These are phyloP conservation scores for Daucus carota DNA, from an alignment of 129 eudicot genomes.

Conservation along the genomic window DNA sequence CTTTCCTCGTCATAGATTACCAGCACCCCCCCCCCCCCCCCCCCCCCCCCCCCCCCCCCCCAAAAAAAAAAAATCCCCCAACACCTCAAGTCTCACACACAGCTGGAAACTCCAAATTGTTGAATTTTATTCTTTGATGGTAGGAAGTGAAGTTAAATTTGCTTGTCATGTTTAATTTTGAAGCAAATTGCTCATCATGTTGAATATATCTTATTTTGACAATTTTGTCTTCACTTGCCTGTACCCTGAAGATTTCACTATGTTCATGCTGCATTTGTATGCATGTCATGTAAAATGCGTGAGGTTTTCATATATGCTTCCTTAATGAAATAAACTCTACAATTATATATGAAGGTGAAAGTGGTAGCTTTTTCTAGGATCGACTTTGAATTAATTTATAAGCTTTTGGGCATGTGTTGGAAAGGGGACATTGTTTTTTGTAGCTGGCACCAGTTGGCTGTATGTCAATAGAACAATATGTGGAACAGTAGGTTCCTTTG, in stretches of 20 bases:
- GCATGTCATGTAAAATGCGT: neutral
- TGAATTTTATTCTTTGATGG: neutral
- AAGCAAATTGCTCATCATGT: neutral
- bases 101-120: no score
- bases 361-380: neutral
- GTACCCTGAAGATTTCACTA: neutral
- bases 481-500: neutral
- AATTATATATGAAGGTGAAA: no score
- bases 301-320: neutral
- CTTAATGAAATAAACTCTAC: neutral
- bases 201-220: neutral
- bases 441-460: neutral
- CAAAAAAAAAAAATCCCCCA: no score
- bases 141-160: neutral
- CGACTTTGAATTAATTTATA: neutral
- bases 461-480: neutral
- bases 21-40: no score
- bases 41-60: no score
- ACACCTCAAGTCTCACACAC: no score
- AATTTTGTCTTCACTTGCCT: neutral
- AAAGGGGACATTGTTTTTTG: neutral
- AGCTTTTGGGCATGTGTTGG: neutral
- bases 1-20: neutral
- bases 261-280: neutral
- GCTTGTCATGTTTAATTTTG: neutral